These are phyloP conservation scores for Pseudevernia furfuracea DNA, from an alignment of 495 filamentous ascomycete genomes.

Conservation along the genomic window DNA sequence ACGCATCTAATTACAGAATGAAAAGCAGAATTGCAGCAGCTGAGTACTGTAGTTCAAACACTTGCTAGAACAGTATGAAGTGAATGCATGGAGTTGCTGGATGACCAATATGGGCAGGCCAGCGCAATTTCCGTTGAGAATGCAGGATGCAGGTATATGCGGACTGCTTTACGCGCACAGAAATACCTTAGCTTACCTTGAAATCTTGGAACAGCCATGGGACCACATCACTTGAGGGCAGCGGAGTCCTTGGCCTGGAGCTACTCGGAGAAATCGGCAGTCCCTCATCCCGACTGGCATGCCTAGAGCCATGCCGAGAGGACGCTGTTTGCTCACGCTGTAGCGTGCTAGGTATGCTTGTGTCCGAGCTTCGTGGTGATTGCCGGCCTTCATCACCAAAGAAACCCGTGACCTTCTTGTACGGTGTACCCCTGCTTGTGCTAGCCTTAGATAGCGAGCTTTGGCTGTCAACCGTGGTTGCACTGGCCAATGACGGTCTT, in stretches of 20 bases:
- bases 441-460: slow-evolving; percentile 76
- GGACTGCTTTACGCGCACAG: slow-evolving; percentile 2
- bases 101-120: background rate
- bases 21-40: background rate
- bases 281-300: slow-evolving; percentile 43
- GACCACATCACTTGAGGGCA: slow-evolving; percentile 86
- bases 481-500: slow-evolving; percentile 82
- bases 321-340: slow-evolving; percentile 43
- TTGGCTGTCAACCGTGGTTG: slow-evolving; percentile 80
- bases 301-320: slow-evolving; percentile 68
- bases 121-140: background rate
- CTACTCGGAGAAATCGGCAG: slow-evolving; percentile 50
- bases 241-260: slow-evolving; percentile 71
- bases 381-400: slow-evolving; percentile 77
- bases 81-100: background rate
- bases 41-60: background rate
- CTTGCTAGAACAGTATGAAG: background rate
- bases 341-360: slow-evolving; percentile 52
- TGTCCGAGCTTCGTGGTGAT: slow-evolving; percentile 57
- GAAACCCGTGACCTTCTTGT: slow-evolving; percentile 73
- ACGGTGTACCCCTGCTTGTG: slow-evolving; percentile 44
- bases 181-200: slow-evolving; percentile 48
- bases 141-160: background rate
- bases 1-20: background rate
- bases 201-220: slow-evolving; percentile 92